Evolutionary conservation across 2,329 filamentous ascomycete species (phyloP).

Genomic region (Hypoxylon rubiginosum): DNA sequence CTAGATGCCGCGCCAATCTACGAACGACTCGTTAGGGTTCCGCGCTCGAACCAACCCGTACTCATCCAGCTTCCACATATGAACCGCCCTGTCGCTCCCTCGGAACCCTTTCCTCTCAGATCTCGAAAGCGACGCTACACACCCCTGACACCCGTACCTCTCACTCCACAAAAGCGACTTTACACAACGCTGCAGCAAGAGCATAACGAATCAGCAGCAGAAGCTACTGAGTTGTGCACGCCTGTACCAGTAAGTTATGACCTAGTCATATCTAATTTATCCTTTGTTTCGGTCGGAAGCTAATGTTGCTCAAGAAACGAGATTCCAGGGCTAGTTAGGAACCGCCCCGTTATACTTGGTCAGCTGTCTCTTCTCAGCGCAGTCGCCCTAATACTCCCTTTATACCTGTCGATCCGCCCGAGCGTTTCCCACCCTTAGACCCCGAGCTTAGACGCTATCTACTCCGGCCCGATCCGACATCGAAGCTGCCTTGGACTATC

Average conservation of each 20-base stretch:
- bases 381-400: not conserved
- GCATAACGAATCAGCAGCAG: not conserved
- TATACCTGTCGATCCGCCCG: constrained; percentile 4
- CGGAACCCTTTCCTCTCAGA: not conserved
- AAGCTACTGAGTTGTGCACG: not conserved
- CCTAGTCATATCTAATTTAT: constrained; percentile 1
- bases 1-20: constrained; percentile 3
- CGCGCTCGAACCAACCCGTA: constrained; percentile 22
- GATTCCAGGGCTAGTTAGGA: constrained; percentile 30
- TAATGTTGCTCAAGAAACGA: constrained; percentile 19
- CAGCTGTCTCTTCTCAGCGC: not conserved
- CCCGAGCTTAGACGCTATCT: constrained; percentile 15
- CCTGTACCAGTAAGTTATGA: constrained; percentile 21
- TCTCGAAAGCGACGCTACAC: constrained; percentile 9
- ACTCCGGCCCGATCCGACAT: not conserved
- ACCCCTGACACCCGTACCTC: not conserved
- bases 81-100: constrained; percentile 12
- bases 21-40: constrained; percentile 12
- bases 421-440: constrained; percentile 4
- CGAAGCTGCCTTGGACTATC: not conserved
- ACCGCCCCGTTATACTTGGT: constrained; percentile 16
- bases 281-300: not conserved
- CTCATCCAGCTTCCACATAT: constrained; percentile 26
- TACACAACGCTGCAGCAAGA: not conserved
- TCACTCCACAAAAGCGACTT: constrained; percentile 19